Conservation (phyloP, 108 stramenopile species). For the Schizochytrium sp. region DNA sequence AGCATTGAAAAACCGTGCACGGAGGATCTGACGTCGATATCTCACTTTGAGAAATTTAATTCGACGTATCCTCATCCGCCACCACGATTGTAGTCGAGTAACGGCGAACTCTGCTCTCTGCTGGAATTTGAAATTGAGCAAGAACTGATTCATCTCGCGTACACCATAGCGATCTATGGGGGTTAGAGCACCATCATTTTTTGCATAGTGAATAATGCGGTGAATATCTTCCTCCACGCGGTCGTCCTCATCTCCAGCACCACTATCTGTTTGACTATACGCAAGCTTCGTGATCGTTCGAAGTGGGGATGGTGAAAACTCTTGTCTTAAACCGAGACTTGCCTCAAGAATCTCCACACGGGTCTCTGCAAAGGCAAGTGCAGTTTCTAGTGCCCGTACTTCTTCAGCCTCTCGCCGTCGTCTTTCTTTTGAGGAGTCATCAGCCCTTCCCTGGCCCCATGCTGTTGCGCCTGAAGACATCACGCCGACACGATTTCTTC, state of each 20-base stretch:
- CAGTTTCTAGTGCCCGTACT: constrained; percentile 1
- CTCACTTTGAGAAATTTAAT: background rate
- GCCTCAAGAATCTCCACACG: constrained; percentile 13
- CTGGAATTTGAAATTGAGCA: constrained; percentile 17
- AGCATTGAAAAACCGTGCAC: background rate
- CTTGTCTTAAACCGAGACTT: background rate
- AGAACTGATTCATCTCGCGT: background rate
- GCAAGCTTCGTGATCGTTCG: too few relatives aligned
- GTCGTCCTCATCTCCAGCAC: constrained; percentile 1
- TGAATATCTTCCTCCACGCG: constrained; percentile 26
- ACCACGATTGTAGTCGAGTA: background rate
- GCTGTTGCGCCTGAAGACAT: too few relatives aligned
- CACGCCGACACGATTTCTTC: too few relatives aligned
- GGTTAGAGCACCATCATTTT: background rate
- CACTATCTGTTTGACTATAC: too few relatives aligned
- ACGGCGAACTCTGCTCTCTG: background rate
- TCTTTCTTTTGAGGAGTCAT: background rate
- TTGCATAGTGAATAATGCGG: background rate
- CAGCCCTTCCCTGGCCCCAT: too few relatives aligned
- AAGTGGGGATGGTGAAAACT: too few relatives aligned
- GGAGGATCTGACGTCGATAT: background rate
- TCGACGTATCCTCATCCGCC: constrained; percentile 26
- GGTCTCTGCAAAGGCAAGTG: background rate
- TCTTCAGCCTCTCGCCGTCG: background rate
- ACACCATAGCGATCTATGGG: constrained; percentile 1